Base-by-base conservation (phyloP, 306 rosid genomes). In the Sechiopsis laciniata region DNA sequence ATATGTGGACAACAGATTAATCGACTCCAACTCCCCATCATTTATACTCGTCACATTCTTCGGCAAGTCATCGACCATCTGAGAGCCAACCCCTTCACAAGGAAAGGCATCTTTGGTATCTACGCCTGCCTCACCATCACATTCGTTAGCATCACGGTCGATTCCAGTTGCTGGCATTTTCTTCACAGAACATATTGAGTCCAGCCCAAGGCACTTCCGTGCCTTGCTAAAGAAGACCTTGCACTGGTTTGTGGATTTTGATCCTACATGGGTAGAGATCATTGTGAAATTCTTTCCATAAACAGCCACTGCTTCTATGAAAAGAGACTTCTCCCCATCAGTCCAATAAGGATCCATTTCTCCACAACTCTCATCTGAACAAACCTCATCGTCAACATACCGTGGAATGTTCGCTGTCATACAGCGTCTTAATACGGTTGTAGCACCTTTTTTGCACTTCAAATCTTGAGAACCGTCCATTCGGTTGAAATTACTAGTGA, bases 301-400 rank as follows among this genome's bases (percentile, higher is more conserved):
- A 40, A 91, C 83, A 7, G 93, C 82, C 66, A 95, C 89, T 20
- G 97, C 99, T 83, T 78, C 95, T 61, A 95, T 79, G 82, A 95
- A 91, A 68, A 81, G 76, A 6, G 96, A 80, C 83, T 83, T 95
- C 79, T 95, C 99, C 69, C 81, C 91, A 68, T 95, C 99, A 22
- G 96, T 88, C 99, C 99, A 95, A 29, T 88, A 88, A 63, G 90
- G 84, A 78, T 88, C 97, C 90, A 89, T 88, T 81, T 95, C 96
- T 51, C 85, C 99, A 68, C 95, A 91, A 80, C 97, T 95, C 65
- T 89, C 95, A 73, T 91, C 97, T 12, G 99, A 95, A 78, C 92
- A 91, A 73, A 89, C 83, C 56, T 83, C 99, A 13, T 89, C 92
- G 58, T 91, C 95, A 62, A 78, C 85, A 79, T 60, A 75, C 67